These are phyloP conservation scores for Phyllosticta citribraziliensis DNA, from an alignment of 2,329 filamentous ascomycete genomes.

Conservation along the genomic window DNA sequence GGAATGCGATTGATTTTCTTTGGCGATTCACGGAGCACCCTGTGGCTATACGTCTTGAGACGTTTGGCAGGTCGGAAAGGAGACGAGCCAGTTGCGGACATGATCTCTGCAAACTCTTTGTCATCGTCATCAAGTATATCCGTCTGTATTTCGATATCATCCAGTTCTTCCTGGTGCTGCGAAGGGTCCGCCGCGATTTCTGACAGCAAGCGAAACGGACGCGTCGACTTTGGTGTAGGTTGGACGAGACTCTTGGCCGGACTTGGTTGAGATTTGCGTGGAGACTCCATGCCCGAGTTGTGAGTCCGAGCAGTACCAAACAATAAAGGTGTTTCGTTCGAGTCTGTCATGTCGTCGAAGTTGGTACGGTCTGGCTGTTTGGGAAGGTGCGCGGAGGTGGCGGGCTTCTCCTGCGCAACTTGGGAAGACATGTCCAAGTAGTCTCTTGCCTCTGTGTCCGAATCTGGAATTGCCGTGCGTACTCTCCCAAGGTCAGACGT, in stretches of 20 bases:
- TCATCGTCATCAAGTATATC: constrained; percentile 17
- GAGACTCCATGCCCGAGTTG: constrained; percentile 17
- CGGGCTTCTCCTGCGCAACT: background rate
- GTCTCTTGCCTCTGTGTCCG: background rate
- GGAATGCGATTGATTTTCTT: constrained; percentile 4
- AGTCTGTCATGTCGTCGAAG: background rate
- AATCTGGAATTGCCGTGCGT: constrained; percentile 1
- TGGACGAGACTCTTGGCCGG: constrained; percentile 1
- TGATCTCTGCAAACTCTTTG: constrained; percentile 15
- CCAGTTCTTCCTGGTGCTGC: constrained; percentile 12
- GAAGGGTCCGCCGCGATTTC: constrained; percentile 28
- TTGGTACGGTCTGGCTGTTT: background rate
- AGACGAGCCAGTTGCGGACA: constrained; percentile 1
- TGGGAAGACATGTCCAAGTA: background rate
- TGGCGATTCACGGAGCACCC: background rate
- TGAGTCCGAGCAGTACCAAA: constrained; percentile 29
- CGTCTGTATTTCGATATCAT: constrained; percentile 1
- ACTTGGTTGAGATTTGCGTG: background rate
- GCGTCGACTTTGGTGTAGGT: constrained; percentile 5
- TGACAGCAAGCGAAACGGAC: constrained; percentile 19
- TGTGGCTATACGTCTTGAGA: constrained; percentile 4
- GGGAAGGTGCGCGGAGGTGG: background rate
- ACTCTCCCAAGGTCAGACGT: background rate
- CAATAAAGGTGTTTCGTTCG: background rate
- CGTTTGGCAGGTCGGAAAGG: constrained; percentile 9